phyloP scores from a whole-genome alignment of 768 basidiomycete species.

The Mycena floridula region DNA sequence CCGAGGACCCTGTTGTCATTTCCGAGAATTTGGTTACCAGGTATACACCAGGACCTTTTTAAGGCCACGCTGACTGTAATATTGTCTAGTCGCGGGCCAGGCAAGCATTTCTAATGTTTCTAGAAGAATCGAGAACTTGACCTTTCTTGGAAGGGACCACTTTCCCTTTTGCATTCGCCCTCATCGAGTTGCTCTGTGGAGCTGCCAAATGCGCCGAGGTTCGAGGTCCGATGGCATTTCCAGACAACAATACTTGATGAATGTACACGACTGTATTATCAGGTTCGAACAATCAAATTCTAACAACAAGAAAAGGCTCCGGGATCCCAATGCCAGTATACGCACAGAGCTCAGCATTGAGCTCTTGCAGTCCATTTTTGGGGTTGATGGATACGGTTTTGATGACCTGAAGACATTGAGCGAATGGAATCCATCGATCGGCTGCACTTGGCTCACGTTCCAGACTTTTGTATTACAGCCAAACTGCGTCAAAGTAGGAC shows the following conservation, averaged over 20 bases:
- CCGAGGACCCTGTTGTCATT: slow-evolving; percentile 66
- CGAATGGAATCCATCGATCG: not conserved
- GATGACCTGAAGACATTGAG: not conserved
- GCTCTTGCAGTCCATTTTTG: not conserved
- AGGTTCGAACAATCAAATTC: too few species aligned
- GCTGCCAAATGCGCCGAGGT: slow-evolving; percentile 55
- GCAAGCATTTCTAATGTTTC: slow-evolving; percentile 26
- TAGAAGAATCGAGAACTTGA: not conserved
- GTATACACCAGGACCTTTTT: slow-evolving; percentile 25
- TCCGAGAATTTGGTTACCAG: slow-evolving; percentile 75
- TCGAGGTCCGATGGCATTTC: slow-evolving; percentile 66
- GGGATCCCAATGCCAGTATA: slow-evolving; percentile 67
- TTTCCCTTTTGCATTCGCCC: slow-evolving; percentile 73
- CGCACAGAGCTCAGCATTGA: slow-evolving; percentile 1
- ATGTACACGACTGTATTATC: too few species aligned
- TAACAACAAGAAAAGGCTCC: slow-evolving; percentile 66
- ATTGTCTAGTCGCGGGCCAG: slow-evolving; percentile 59
- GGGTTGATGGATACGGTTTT: not conserved
- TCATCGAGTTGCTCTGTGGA: slow-evolving; percentile 69
- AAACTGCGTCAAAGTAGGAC: slow-evolving; percentile 51
- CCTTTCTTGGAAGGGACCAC: slow-evolving; percentile 45
- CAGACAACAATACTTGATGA: too few species aligned
- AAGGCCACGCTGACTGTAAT: not conserved
- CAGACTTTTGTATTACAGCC: slow-evolving; percentile 67
- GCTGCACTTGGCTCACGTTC: slow-evolving; percentile 60